These are phyloP conservation scores for Mucor sp. DNA, from an alignment of 371 early-diverging fungal species.

Conservation along the genomic window DNA sequence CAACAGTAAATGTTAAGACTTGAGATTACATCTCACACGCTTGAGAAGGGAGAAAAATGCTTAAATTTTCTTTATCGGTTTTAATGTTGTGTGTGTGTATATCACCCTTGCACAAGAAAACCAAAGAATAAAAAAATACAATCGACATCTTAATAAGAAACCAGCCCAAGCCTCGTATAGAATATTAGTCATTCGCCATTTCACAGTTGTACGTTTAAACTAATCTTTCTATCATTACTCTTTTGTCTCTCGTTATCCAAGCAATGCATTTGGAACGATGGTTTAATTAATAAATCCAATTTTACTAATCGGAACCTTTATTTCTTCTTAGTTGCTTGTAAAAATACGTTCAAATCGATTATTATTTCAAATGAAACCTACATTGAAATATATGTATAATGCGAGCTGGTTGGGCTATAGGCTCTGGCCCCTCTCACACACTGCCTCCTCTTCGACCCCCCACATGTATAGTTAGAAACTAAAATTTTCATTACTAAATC, in stretches of 20 bases:
- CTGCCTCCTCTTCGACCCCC: not conserved
- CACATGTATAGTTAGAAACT: not conserved
- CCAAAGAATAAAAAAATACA: not conserved
- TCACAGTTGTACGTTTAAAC: not conserved
- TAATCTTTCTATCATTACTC: too few species aligned
- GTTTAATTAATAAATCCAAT: not conserved
- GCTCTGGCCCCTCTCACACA: not conserved
- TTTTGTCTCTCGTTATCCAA: not conserved
- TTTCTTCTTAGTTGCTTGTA: not conserved
- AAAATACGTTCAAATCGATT: not conserved
- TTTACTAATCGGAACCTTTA: not conserved
- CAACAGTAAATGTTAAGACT: too few species aligned
- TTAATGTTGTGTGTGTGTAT: not conserved
- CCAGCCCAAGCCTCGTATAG: not conserved
- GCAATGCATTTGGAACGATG: not conserved
- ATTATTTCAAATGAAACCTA: not conserved
- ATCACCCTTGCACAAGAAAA: not conserved
- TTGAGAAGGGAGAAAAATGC: not conserved
- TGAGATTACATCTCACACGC: not conserved
- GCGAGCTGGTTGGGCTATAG: not conserved
- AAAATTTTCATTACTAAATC: not conserved
- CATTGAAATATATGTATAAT: not conserved
- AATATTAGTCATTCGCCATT: not conserved
- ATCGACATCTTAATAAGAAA: not conserved
- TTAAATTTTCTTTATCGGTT: not conserved